A percentile compares a stretch with the other conserved stretches of the same genome.
These are phyloP conservation scores for Pyrenophora tritici-repentis DNA, from an alignment of 2,329 filamentous ascomycete species.

Conservation along the genomic window DNA sequence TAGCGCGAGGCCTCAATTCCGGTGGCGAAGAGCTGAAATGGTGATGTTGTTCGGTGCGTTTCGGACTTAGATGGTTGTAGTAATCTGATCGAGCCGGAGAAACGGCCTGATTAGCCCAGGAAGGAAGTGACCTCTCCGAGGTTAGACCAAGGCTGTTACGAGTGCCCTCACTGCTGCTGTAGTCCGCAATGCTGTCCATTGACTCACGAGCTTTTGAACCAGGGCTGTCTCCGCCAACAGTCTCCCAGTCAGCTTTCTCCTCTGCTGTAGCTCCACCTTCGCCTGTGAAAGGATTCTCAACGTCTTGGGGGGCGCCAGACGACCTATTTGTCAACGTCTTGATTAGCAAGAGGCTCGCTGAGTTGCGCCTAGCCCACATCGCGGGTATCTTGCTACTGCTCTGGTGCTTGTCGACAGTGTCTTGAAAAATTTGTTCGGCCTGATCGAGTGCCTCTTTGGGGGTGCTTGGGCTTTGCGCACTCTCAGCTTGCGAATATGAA, in stretches of 20 bases:
- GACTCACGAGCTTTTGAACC: conserved; percentile 18
- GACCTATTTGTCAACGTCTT: conserved; percentile 11
- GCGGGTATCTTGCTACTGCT: conserved; percentile 31
- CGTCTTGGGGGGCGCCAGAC: conserved; percentile 7
- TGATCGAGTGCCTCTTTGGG: conserved; percentile 37
- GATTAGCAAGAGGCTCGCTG: conserved; percentile 32
- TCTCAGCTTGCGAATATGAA: conserved; percentile 34
- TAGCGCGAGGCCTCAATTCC: conserved; percentile 13
- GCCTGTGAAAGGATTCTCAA: background rate
- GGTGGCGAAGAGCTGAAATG: conserved; percentile 42
- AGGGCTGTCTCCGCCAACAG: conserved; percentile 30
- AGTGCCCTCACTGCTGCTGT: conserved; percentile 37
- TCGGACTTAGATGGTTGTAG: conserved; percentile 35
- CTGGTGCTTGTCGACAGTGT: conserved; percentile 9
- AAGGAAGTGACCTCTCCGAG: conserved; percentile 13
- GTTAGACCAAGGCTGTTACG: conserved; percentile 24
- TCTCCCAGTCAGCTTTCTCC: conserved; percentile 45
- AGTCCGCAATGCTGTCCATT: conserved; percentile 42
- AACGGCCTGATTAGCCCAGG: conserved; percentile 16
- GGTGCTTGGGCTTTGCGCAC: conserved; percentile 14
- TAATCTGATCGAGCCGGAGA: conserved; percentile 24
- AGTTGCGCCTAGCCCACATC: conserved; percentile 40
- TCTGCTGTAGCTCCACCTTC: conserved; percentile 13
- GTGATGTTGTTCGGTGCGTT: conserved; percentile 27
- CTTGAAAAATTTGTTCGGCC: conserved; percentile 39